Percentiles rank a stretch among this genome's conserved stretches.
phyloP scores from a whole-genome alignment of 495 filamentous ascomycete species.

The Chaetomium tenue region DNA sequence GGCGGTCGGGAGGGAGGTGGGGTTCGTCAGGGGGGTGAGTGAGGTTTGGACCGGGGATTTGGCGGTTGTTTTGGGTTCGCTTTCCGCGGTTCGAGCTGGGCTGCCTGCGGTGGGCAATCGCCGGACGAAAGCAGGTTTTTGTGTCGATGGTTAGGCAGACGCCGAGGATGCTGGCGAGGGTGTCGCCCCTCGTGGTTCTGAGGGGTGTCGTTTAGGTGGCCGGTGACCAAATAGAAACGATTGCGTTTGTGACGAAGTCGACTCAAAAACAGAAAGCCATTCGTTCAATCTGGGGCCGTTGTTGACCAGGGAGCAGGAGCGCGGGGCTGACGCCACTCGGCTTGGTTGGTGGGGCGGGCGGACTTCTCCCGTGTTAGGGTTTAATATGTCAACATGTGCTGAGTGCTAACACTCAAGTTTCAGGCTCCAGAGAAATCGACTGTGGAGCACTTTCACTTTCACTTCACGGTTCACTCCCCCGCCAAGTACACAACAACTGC shows the following conservation, averaged over 20 bases:
- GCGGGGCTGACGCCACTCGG: conserved; percentile 35
- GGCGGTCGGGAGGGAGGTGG: conserved; percentile 23
- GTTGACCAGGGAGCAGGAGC: conserved; percentile 35
- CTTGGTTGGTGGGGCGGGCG: conserved; percentile 16
- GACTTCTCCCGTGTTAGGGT: conserved; percentile 16
- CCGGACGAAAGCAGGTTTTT: background rate
- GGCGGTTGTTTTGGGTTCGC: conserved; percentile 3
- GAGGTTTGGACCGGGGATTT: background rate
- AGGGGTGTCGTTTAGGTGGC: background rate
- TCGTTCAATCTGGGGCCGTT: background rate
- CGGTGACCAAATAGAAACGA: background rate
- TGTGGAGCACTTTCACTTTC: background rate
- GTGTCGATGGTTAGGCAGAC: background rate
- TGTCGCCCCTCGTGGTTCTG: background rate
- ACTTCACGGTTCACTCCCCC: background rate
- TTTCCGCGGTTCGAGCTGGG: background rate
- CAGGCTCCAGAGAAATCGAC: background rate
- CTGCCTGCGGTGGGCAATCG: too few species aligned
- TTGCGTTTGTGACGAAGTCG: background rate
- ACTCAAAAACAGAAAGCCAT: conserved; percentile 4
- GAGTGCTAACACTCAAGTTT: background rate
- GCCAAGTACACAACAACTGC: conserved; percentile 12
- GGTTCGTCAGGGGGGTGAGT: too few species aligned
- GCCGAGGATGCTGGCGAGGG: background rate
- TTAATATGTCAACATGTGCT: too few species aligned